Evolutionary conservation across 352 stramenopile species (phyloP), one percentile per base, ranked within the genome.

Genomic region (Phytophthora colocasiae): DNA sequence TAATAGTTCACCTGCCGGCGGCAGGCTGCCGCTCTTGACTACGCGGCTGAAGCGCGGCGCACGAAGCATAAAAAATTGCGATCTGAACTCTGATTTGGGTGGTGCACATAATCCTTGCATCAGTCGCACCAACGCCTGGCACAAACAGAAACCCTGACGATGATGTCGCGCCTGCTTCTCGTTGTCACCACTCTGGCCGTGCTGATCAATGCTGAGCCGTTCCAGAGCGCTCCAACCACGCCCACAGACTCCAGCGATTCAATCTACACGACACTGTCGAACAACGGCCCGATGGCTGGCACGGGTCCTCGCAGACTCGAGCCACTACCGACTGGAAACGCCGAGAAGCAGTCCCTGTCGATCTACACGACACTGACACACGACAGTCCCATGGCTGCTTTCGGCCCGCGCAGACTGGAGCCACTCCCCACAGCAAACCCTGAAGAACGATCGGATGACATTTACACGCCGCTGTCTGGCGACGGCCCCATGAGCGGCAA

Each of bases 381-480:
- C 60, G 39, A 58, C 38, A 58, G 72, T 31, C 72, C 69, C 27
- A 81, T 80, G 70, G 65, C 47, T 27, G 69, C 65, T 17, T 59
- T 69, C 41, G 69, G 50, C 36, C 27, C 27, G 3, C 53, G 61
- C 32, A 59, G 54, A 27, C 52, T 58, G 27, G 49, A 58, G 27
- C 39, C 57, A 4, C 49, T 58, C 3, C 36, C 56, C 26, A 43
- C 48, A 0, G 3, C n/a, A 24, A 52, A 29, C 9, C 12, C 44
- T 47, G 63, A 78, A 50, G 66, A 76, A 36, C 66, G 61, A 11
- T 68, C 65, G 57, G 63, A 55, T 19, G 43, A 63, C 19, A 75
- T 77, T 49, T 84, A 73, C 69, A 84, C 64, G 39, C 65, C 52
- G 38, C 64, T 81, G 38, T 66, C 57, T n/a, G 22, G 72, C 50